phyloP scores from a whole-genome alignment of 108 stramenopile genomes.

The Cyclotella atomus region DNA sequence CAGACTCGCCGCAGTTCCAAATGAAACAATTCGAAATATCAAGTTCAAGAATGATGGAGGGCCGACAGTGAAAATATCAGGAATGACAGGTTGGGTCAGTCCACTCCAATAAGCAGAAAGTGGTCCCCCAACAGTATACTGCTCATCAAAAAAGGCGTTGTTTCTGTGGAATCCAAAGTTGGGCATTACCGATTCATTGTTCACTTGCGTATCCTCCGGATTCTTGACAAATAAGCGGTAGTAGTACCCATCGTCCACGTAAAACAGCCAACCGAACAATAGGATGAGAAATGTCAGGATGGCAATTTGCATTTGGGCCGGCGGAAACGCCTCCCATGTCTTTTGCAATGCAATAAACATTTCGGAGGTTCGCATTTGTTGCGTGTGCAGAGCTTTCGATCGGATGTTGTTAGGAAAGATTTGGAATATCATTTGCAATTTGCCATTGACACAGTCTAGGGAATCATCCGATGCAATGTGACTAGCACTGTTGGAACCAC shows the following conservation, averaged over 20 bases:
- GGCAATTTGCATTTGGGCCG: constrained; percentile 43
- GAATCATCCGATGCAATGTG: background rate
- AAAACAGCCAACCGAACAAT: constrained; percentile 27
- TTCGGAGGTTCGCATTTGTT: constrained; percentile 47
- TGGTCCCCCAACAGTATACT: background rate
- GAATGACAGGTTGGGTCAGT: constrained; percentile 25
- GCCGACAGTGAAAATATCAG: constrained; percentile 16
- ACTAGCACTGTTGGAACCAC: constrained; percentile 7
- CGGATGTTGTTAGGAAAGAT: constrained; percentile 38
- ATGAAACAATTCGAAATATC: constrained; percentile 29
- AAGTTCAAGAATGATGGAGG: constrained; percentile 35
- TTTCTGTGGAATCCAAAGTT: constrained; percentile 24
- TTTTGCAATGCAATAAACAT: constrained; percentile 45
- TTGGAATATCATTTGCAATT: constrained; percentile 14
- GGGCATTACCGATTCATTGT: constrained; percentile 30
- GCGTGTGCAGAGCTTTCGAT: constrained; percentile 33
- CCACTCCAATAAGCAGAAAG: constrained; percentile 24
- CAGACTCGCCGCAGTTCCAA: constrained; percentile 36
- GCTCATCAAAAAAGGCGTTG: constrained; percentile 6
- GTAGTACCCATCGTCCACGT: constrained; percentile 16
- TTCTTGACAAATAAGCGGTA: constrained; percentile 14
- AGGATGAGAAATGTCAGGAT: constrained; percentile 11
- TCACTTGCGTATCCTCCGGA: constrained; percentile 22
- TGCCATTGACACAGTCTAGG: constrained; percentile 16
- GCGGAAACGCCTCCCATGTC: constrained; percentile 32